A percentile compares a stretch with the other conserved stretches of the same genome.
Evolutionary conservation across 768 basidiomycete species (phyloP).

Genomic region (Tubosaeta sp.): DNA sequence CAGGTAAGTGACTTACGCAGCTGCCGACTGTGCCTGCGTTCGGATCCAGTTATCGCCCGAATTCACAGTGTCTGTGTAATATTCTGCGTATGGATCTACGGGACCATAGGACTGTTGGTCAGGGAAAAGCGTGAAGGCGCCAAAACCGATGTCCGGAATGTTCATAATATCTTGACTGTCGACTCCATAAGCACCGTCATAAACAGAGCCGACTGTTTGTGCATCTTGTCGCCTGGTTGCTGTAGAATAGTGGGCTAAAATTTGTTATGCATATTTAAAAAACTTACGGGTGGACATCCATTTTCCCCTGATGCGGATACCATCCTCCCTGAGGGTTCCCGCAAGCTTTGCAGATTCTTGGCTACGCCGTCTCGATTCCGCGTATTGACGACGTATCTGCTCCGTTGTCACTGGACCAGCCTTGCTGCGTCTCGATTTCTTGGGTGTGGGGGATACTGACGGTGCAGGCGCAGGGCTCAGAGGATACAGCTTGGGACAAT

Average conservation of each 20-base stretch:
- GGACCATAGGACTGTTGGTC: conserved; percentile 57
- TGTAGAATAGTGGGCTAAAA: conserved; percentile 17
- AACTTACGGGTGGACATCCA: conserved; percentile 53
- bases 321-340: conserved; percentile 32
- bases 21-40: conserved; percentile 41
- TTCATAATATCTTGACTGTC: conserved; percentile 62
- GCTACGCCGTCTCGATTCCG: conserved; percentile 43
- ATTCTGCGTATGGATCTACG: conserved; percentile 43
- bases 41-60: conserved; percentile 54
- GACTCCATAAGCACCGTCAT: conserved; percentile 62
- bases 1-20: conserved; percentile 35
- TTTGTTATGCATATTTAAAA: not conserved
- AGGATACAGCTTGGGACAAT: conserved; percentile 55
- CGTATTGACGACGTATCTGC: conserved; percentile 45
- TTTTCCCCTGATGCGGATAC: conserved; percentile 52
- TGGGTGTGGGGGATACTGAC: conserved; percentile 38
- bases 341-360: conserved; percentile 34
- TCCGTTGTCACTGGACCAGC: conserved; percentile 43
- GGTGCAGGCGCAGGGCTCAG: conserved; percentile 32
- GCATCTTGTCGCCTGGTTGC: conserved; percentile 47
- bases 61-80: conserved; percentile 51
- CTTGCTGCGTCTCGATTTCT: conserved; percentile 34
- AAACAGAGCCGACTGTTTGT: conserved; percentile 43
- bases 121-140: conserved; percentile 63
- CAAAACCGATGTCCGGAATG: conserved; percentile 54